Percentiles rank a stretch among this genome's conserved stretches.
These are phyloP conservation scores for Pochonia chlamydosporia DNA, from an alignment of 2,329 filamentous ascomycete genomes.

Conservation along the genomic window DNA sequence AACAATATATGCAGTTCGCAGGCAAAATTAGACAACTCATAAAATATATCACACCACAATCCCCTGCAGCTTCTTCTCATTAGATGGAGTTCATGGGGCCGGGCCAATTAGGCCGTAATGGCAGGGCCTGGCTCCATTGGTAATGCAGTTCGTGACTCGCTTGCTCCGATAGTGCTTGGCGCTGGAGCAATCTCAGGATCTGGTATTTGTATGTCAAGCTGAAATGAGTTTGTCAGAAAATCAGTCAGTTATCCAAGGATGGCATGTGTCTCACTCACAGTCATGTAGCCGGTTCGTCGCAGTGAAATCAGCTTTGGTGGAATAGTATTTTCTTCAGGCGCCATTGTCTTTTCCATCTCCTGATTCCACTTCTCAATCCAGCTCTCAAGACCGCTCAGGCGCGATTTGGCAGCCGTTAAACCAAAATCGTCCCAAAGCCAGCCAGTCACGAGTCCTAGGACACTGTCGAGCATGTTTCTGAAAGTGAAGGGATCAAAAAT, in stretches of 20 bases:
- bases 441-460: conserved; percentile 76
- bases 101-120: conserved; percentile 14
- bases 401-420: conserved; percentile 66
- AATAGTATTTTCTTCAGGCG: conserved; percentile 43
- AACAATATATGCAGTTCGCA: background rate
- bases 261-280: conserved; percentile 40
- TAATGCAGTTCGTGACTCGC: conserved; percentile 28
- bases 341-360: conserved; percentile 54
- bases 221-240: conserved; percentile 10
- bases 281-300: conserved; percentile 83
- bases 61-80: background rate
- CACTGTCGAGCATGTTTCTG: conserved; percentile 72
- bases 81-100: background rate
- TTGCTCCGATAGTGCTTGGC: conserved; percentile 36
- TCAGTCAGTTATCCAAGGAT: no score
- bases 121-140: conserved; percentile 25
- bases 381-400: conserved; percentile 63
- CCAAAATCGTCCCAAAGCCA: conserved; percentile 95
- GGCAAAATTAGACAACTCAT: background rate
- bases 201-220: conserved; percentile 77
- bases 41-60: background rate
- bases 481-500: conserved; percentile 74
- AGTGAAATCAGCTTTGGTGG: conserved; percentile 71
- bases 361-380: conserved; percentile 87
- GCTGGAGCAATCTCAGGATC: conserved; percentile 64